These are phyloP conservation scores for Globisporangium paddicum DNA, from an alignment of 352 stramenopile species.

Conservation along the genomic window DNA sequence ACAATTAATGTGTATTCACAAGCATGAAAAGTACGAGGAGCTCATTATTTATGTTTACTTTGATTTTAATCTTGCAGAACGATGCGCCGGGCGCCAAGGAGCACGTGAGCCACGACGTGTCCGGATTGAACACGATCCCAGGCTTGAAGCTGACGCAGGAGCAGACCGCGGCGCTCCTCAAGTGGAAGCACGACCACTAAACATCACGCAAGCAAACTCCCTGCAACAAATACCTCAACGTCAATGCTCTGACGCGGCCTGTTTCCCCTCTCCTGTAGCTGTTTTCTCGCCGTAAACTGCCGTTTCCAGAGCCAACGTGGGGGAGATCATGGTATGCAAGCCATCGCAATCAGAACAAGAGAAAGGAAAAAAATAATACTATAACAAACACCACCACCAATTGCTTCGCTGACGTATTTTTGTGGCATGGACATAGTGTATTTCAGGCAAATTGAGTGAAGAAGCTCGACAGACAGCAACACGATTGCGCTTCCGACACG, in stretches of 20 bases:
- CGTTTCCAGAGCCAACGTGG: neutral
- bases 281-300: neutral
- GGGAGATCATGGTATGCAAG: neutral
- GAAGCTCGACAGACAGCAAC: too few relatives aligned
- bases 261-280: neutral
- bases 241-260: neutral
- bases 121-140: constrained; percentile 58
- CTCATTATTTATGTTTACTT: neutral
- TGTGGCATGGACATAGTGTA: too few relatives aligned
- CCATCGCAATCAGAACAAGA: neutral
- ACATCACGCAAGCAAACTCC: neutral
- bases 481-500: neutral
- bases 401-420: too few relatives aligned
- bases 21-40: neutral
- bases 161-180: constrained; percentile 75
- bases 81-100: constrained; percentile 59
- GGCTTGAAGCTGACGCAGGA: constrained; percentile 62
- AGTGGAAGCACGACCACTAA: constrained; percentile 90
- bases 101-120: constrained; percentile 75
- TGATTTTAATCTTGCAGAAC: constrained; percentile 11
- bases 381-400: neutral
- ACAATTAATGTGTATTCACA: too few relatives aligned
- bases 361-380: neutral
- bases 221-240: neutral
- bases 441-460: too few relatives aligned